phyloP scores from a whole-genome alignment of 2,329 filamentous ascomycete genomes.

The Arthrobotrys pseudoclavata region DNA sequence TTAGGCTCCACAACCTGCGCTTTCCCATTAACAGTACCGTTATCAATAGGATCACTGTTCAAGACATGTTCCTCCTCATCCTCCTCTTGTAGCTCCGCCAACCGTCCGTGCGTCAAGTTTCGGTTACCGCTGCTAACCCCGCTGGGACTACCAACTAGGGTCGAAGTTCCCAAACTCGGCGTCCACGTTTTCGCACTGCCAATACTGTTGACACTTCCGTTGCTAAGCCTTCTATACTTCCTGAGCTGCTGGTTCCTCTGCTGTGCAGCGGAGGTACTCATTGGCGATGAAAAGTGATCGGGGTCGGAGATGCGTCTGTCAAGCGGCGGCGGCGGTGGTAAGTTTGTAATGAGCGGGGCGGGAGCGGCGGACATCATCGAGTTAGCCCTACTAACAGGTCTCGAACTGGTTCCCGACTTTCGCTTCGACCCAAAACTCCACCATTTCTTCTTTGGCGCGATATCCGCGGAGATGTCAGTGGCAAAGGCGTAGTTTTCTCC shows the following conservation, averaged over 20 bases:
- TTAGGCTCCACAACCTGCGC: slow-evolving; percentile 43
- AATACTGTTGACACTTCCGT: slow-evolving; percentile 43
- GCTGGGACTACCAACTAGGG: slow-evolving; percentile 35
- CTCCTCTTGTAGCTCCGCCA: slow-evolving; percentile 38
- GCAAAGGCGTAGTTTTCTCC: slow-evolving; percentile 37
- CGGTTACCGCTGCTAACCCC: slow-evolving; percentile 14
- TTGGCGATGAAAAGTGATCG: slow-evolving; percentile 23
- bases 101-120: slow-evolving; percentile 28
- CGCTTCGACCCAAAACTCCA: slow-evolving; percentile 54
- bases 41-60: slow-evolving; percentile 11
- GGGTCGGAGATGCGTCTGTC: slow-evolving; percentile 39
- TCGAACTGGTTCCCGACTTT: slow-evolving; percentile 9
- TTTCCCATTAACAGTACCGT: slow-evolving; percentile 17
- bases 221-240: slow-evolving; percentile 47
- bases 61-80: slow-evolving; percentile 40
- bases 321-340: slow-evolving; percentile 14
- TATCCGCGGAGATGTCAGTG: slow-evolving; percentile 35
- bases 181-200: slow-evolving; percentile 41
- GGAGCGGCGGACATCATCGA: slow-evolving; percentile 34
- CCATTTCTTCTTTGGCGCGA: slow-evolving; percentile 57
- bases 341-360: background rate
- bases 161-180: slow-evolving; percentile 49
- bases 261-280: slow-evolving; percentile 19
- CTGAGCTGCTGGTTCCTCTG: slow-evolving; percentile 34
- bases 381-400: slow-evolving; percentile 37